Evolutionary conservation across 139 green algal species (phyloP).

Genomic region (Nannochloris sp.): DNA sequence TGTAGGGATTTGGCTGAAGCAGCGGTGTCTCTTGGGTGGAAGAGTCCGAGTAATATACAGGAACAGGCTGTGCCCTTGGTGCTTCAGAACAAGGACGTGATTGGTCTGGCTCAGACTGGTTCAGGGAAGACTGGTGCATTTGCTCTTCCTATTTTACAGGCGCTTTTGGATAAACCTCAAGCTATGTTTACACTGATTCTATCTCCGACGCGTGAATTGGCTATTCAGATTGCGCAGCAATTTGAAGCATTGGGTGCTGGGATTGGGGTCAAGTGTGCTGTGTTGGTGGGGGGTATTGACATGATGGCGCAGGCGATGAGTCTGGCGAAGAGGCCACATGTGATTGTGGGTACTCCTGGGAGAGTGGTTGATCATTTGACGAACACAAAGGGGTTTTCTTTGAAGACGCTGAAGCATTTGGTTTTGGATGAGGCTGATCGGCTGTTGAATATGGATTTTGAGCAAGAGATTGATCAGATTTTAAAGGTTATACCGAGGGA

Average conservation of each 20-base stretch:
- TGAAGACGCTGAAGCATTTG: constrained; percentile 78
- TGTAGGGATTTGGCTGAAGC: constrained; percentile 72
- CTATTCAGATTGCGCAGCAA: constrained; percentile 97
- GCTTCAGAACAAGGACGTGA: constrained; percentile 82
- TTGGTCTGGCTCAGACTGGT: constrained; percentile 96
- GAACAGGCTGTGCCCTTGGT: constrained; percentile 74
- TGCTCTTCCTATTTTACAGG: constrained; percentile 89
- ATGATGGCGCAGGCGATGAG: constrained; percentile 94
- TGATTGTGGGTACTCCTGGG: constrained; percentile 93
- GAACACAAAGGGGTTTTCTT: constrained; percentile 98
- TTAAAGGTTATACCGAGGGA: constrained; percentile 76
- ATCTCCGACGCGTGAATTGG: constrained; percentile 91
- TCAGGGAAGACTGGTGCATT: constrained; percentile 97
- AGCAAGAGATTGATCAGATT: constrained; percentile 98
- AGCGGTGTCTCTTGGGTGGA: constrained; percentile 74
- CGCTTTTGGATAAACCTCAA: constrained; percentile 82
- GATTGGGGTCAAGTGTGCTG: constrained; percentile 78
- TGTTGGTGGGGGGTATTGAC: constrained; percentile 96
- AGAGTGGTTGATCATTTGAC: constrained; percentile 95
- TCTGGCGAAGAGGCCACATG: constrained; percentile 84
- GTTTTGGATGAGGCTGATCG: constrained; percentile 97
- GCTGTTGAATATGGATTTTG: constrained; percentile 99
- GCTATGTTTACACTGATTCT: constrained; percentile 88
- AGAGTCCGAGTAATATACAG: constrained; percentile 73
- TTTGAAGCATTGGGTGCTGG: constrained; percentile 87